A percentile compares a stretch with the other conserved stretches of the same genome.
These are phyloP conservation scores for Santalum album DNA, from an alignment of 164 flowering plant genomes.

Conservation along the genomic window DNA sequence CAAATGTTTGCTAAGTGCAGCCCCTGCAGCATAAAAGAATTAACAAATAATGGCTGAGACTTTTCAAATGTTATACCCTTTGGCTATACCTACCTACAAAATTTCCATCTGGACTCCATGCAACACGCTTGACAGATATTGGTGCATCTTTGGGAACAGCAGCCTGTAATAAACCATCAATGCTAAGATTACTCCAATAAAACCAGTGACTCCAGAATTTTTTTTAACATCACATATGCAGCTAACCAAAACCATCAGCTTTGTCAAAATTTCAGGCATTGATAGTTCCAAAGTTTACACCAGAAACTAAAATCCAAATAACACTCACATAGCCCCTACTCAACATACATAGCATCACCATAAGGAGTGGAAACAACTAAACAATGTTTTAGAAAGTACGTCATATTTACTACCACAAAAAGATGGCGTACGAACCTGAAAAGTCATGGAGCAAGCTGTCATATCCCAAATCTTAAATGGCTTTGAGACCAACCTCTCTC, in stretches of 20 bases:
- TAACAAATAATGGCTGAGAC: constrained; percentile 9
- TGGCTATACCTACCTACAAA: constrained; percentile 44
- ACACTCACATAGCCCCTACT: too few species aligned
- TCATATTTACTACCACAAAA: background rate
- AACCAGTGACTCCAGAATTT: background rate
- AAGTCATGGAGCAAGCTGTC: constrained; percentile 30
- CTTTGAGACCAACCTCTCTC: constrained; percentile 59
- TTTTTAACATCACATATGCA: too few species aligned
- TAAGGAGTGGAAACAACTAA: background rate
- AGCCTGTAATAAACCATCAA: constrained; percentile 33
- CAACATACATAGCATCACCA: too few species aligned
- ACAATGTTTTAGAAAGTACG: background rate
- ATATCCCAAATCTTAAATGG: constrained; percentile 74
- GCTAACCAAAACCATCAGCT: too few species aligned
- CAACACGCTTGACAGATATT: constrained; percentile 60
- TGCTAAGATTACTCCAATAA: background rate
- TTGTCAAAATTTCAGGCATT: too few species aligned
- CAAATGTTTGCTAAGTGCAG: constrained; percentile 71
- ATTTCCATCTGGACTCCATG: constrained; percentile 86
- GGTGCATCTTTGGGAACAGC: constrained; percentile 45
- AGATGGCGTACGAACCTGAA: constrained; percentile 41
- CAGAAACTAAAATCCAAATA: too few species aligned
- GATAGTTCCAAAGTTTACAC: too few species aligned
- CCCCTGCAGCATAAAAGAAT: constrained; percentile 41
- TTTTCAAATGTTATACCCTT: background rate